Conservation (phyloP, 345 rosid genomes). For the Raphanus sativus region DNA sequence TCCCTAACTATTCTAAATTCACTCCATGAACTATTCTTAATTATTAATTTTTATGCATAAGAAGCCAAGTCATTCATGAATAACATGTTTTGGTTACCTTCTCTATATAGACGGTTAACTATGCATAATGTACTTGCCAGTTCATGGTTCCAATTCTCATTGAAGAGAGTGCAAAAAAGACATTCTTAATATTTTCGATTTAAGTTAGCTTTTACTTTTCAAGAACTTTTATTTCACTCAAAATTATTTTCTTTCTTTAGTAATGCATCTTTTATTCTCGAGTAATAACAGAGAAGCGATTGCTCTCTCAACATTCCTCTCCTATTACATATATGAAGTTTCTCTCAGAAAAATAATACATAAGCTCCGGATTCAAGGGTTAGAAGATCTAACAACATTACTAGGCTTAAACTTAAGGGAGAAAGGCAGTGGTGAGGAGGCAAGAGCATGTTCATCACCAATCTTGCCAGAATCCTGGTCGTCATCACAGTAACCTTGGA, state of each 20-base stretch:
- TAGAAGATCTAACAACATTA: slow-evolving; percentile 19
- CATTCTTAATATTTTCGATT: too few relatives aligned
- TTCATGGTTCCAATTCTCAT: too few relatives aligned
- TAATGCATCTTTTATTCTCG: slow-evolving; percentile 8
- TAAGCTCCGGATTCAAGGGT: background rate
- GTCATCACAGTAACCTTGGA: slow-evolving; percentile 68
- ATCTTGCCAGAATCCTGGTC: slow-evolving; percentile 5
- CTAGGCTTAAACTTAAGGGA: slow-evolving; percentile 16
- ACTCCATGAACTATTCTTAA: too few relatives aligned
- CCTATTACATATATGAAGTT: slow-evolving; percentile 11
- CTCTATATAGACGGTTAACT: too few relatives aligned
- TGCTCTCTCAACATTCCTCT: background rate
- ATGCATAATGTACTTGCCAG: too few relatives aligned
- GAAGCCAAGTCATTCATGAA: too few relatives aligned
- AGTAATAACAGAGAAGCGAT: slow-evolving; percentile 5
- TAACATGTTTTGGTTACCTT: too few relatives aligned
- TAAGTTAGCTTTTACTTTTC: too few relatives aligned
- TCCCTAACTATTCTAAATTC: background rate
- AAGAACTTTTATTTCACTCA: too few relatives aligned
- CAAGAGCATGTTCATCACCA: slow-evolving; percentile 17
- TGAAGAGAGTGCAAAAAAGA: too few relatives aligned
- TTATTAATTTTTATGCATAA: too few relatives aligned
- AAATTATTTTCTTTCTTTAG: too few relatives aligned
- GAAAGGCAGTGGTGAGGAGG: slow-evolving; percentile 29
- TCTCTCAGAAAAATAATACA: background rate